Conservation (phyloP, 805 yeast genomes). For the Ogataea naganishii region DNA sequence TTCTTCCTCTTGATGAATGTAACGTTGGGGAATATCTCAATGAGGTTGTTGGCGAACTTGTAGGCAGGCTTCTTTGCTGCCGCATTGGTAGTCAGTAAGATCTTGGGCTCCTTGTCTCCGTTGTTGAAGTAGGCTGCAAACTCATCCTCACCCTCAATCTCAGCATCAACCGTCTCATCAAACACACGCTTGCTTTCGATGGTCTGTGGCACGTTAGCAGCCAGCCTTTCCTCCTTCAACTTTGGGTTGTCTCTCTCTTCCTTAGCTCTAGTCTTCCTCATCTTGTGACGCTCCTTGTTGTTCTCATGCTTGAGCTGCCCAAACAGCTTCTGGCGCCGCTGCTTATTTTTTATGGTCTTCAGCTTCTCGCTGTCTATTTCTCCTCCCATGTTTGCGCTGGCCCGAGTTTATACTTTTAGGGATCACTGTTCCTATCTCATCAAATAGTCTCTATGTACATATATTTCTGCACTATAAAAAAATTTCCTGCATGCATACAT, state of each 20-base stretch:
- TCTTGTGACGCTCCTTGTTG: constrained; percentile 68
- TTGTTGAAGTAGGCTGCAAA: constrained; percentile 49
- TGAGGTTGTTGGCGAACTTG: constrained; percentile 78
- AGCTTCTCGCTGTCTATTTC: constrained; percentile 30
- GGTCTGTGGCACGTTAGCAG: constrained; percentile 71
- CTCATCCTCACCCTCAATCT: constrained; percentile 55
- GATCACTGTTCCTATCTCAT: no score
- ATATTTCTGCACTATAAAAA: no score
- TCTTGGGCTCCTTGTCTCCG: constrained; percentile 62
- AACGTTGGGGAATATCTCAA: constrained; percentile 78
- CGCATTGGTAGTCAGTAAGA: constrained; percentile 82
- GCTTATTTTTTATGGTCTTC: constrained; percentile 59
- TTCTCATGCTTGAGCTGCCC: constrained; percentile 66
- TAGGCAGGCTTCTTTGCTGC: constrained; percentile 81
- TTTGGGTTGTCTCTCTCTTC: constrained; percentile 82
- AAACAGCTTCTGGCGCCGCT: constrained; percentile 69
- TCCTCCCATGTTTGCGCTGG: no score
- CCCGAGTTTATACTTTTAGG: no score
- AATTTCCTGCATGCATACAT: no score
- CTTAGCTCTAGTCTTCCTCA: constrained; percentile 75
- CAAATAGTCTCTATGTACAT: no score
- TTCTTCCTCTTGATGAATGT: constrained; percentile 82
- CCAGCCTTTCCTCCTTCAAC: constrained; percentile 68
- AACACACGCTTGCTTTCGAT: constrained; percentile 76
- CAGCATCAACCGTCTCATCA: constrained; percentile 70